These are phyloP conservation scores for Clarireedia paspali DNA, from an alignment of 2,329 filamentous ascomycete species.

Conservation along the genomic window DNA sequence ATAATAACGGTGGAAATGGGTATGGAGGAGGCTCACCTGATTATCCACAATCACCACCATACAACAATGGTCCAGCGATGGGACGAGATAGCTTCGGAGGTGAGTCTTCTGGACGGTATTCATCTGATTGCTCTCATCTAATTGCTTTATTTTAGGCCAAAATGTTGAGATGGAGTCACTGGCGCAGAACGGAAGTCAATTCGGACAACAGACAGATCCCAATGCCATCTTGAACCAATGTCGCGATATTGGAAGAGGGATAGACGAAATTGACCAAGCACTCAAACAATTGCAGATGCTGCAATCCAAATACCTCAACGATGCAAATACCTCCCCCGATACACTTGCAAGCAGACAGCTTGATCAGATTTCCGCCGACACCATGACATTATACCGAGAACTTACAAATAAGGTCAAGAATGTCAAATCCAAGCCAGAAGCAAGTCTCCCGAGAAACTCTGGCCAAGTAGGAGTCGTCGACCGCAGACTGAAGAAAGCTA, in stretches of 20 bases:
- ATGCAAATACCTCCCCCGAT: too few relatives aligned
- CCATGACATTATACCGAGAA: too few relatives aligned
- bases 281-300: too few relatives aligned
- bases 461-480: too few relatives aligned
- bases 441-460: too few relatives aligned
- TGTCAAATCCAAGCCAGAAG: too few relatives aligned
- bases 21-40: conserved; percentile 34
- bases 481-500: too few relatives aligned
- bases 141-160: conserved; percentile 19
- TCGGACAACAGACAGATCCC: conserved; percentile 32
- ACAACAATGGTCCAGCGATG: conserved; percentile 34
- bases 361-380: too few relatives aligned
- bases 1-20: neutral
- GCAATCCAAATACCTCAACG: too few relatives aligned
- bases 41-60: conserved; percentile 10
- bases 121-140: neutral
- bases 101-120: conserved; percentile 13
- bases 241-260: conserved; percentile 34
- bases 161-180: conserved; percentile 63
- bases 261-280: too few relatives aligned
- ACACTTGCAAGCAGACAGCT: too few relatives aligned
- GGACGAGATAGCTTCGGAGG: conserved; percentile 34
- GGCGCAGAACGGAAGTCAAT: conserved; percentile 36
- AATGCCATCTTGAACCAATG: conserved; percentile 76
- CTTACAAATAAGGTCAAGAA: too few relatives aligned